Evolutionary conservation across 129 eudicot species (phyloP), one percentile per base, ranked within the genome.

Genomic region (Oenanthe sinensis): DNA sequence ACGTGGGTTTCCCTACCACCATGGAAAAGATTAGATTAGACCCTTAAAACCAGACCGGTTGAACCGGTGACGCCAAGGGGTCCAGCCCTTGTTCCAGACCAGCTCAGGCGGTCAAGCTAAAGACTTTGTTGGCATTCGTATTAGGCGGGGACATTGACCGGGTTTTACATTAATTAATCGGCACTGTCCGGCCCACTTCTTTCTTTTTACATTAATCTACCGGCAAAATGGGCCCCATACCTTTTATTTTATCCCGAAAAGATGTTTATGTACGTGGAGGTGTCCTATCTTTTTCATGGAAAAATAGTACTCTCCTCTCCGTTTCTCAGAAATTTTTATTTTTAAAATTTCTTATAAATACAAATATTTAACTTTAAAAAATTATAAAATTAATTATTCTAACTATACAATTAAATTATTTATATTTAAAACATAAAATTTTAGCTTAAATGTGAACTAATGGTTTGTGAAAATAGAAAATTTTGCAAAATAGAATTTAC

Each of bases 141-240:
- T 63, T 6, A 19, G 15, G 4, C 36, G 55, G 77, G 76, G 77
- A n/a, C 40, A 74, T 74, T 74, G 77, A 74, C 77, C 55, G 77
- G 19, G 40, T 45, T 30, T 22, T 12, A 19, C 60, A 74, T 45
- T 74, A 46, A 74, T 74, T 45, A 47, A 74, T 58, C 77, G 77
- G 77, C 71, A 37, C 58, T 4, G 0, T 4, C 33, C 5, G 40
- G 30, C 60, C 77, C 77, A 5, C 52, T 0, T 3, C 77, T 13
- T n/a, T 8, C n/a, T 40, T 40, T 0, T 13, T 3, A 72, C 46
- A 72, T 58, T 58, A 42, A 46, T 72, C 28, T 72, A 47, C 3
- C 54, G 52, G 20, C 28, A 8, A 37, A 7, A 12, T 8, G 75
- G 75, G n/a, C 47, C 75, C 75, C 5, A 3, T 2, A 22, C 14